These are phyloP conservation scores for Oryza glumipatula DNA, from an alignment of 176 grass and related monocot genomes.

Conservation along the genomic window DNA sequence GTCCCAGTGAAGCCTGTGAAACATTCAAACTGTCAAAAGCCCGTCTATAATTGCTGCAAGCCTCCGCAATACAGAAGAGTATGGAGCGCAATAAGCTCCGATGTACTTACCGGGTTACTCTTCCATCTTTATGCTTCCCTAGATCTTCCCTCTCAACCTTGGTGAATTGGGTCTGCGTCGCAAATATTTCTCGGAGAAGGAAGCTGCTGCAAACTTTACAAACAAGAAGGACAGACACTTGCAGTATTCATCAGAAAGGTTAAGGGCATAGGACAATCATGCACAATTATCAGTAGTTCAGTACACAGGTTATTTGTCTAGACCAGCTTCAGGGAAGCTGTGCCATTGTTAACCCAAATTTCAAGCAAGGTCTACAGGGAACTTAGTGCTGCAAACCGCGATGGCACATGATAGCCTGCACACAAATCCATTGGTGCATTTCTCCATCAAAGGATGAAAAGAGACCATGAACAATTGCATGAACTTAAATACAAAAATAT, in stretches of 20 bases:
- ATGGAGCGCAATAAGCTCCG: not conserved
- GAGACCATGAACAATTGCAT: not conserved
- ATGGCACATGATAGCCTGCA: not conserved
- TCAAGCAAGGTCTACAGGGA: not conserved
- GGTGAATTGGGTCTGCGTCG: not conserved
- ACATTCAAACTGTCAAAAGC: not conserved
- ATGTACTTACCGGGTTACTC: slow-evolving; percentile 13
- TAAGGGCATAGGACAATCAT: slow-evolving; percentile 2
- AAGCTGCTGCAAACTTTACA: slow-evolving; percentile 32
- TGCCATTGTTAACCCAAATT: not conserved
- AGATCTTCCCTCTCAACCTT: slow-evolving; percentile 28
- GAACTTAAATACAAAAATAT: not conserved
- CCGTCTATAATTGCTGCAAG: not conserved
- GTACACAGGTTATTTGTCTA: not conserved
- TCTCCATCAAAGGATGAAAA: not conserved
- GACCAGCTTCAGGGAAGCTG: slow-evolving; percentile 6
- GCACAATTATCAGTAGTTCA: slow-evolving; percentile 23
- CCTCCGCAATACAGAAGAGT: slow-evolving; percentile 8
- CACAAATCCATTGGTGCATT: not conserved
- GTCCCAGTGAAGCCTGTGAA: not conserved
- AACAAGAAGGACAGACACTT: slow-evolving; percentile 19
- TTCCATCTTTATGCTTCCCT: slow-evolving; percentile 31
- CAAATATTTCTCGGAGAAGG: slow-evolving; percentile 34
- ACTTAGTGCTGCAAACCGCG: not conserved
- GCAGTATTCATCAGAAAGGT: slow-evolving; percentile 29